phyloP scores from a whole-genome alignment of 2,329 filamentous ascomycete species.

The Xylaria digitata region DNA sequence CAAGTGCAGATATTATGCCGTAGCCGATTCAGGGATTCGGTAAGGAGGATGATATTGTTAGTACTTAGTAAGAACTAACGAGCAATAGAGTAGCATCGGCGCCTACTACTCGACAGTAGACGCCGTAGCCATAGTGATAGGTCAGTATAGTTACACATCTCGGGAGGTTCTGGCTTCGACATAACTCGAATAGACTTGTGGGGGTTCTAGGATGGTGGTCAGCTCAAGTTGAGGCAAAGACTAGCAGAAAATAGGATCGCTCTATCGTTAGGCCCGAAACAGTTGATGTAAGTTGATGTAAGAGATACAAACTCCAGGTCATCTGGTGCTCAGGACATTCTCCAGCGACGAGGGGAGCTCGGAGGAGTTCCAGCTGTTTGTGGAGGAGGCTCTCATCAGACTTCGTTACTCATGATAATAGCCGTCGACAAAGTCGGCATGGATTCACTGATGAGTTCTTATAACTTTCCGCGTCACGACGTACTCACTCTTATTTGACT shows the following conservation, averaged over 20 bases:
- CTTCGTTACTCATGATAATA: background rate
- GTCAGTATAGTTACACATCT: conserved; percentile 18
- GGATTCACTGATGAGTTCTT: background rate
- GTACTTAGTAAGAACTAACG: conserved; percentile 21
- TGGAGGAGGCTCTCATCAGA: background rate
- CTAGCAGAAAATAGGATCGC: background rate
- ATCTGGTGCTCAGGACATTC: background rate
- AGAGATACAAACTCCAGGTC: background rate
- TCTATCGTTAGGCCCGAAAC: background rate
- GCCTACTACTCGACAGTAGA: conserved; percentile 18
- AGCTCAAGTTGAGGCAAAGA: conserved; percentile 1
- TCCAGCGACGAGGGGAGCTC: background rate
- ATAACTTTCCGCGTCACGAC: background rate
- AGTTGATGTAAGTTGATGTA: background rate
- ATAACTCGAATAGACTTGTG: background rate
- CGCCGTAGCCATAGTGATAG: conserved; percentile 10
- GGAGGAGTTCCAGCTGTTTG: background rate
- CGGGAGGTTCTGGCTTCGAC: conserved; percentile 1
- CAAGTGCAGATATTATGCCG: background rate
- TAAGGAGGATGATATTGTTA: background rate
- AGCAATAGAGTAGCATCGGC: conserved; percentile 18
- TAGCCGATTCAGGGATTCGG: conserved; percentile 10
- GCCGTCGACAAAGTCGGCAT: background rate
- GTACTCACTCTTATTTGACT: background rate
- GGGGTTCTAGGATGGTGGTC: conserved; percentile 16